phyloP scores from a whole-genome alignment of 495 filamentous ascomycete genomes.

The Trichocladium antarcticum region DNA sequence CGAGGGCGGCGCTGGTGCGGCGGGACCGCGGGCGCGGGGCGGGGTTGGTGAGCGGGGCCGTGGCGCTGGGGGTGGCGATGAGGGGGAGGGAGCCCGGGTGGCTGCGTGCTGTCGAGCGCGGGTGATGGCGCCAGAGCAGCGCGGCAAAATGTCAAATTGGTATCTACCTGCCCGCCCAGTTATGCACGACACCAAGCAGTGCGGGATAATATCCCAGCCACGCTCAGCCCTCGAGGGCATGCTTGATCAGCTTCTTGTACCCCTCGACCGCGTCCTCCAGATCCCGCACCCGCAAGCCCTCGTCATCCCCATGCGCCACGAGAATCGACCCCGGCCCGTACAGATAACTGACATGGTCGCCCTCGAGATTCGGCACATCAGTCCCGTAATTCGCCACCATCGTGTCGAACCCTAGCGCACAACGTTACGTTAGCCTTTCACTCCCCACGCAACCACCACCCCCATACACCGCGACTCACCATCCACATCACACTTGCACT shows the following conservation, averaged over 20 bases:
- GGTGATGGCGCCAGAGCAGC: too few relatives aligned
- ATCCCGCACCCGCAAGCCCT: slow-evolving; percentile 60
- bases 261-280: slow-evolving; percentile 58
- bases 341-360: slow-evolving; percentile 67
- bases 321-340: slow-evolving; percentile 85
- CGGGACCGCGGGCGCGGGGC: slow-evolving; percentile 1
- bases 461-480: slow-evolving; percentile 34
- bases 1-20: slow-evolving; percentile 24
- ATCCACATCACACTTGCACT: slow-evolving; percentile 67
- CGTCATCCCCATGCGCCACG: slow-evolving; percentile 79
- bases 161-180: too few relatives aligned
- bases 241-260: slow-evolving; percentile 58
- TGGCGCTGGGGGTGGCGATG: slow-evolving; percentile 20
- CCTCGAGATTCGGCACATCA: slow-evolving; percentile 67
- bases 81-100: slow-evolving; percentile 10
- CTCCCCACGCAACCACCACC: neutral
- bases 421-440: neutral
- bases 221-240: slow-evolving; percentile 37
- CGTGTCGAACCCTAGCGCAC: slow-evolving; percentile 52
- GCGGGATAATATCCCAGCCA: too few relatives aligned
- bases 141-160: neutral
- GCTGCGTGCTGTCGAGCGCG: slow-evolving; percentile 6
- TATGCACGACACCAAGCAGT: too few relatives aligned
- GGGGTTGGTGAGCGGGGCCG: slow-evolving; percentile 9
- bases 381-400: slow-evolving; percentile 85